Percentiles rank a stretch among this genome's conserved stretches.
phyloP scores from a whole-genome alignment of 768 basidiomycete genomes.

The Termitomyces sp. region DNA sequence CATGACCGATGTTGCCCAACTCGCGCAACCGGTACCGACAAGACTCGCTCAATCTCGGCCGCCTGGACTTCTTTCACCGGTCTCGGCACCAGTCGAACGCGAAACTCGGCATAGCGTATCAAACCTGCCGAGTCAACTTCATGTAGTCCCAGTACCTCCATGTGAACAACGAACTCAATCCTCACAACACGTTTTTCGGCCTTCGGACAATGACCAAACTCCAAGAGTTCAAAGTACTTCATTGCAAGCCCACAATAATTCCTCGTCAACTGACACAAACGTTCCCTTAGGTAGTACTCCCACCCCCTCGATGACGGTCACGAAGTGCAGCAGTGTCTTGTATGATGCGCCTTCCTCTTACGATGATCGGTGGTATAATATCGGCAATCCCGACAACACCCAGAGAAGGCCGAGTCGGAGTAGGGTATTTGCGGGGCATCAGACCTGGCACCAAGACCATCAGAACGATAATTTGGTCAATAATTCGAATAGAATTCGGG shows the following conservation, averaged over 20 bases:
- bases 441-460: conserved; percentile 7
- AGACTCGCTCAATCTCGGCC: not conserved
- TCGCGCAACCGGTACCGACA: not conserved
- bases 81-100: not conserved
- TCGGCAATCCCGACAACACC: not conserved
- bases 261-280: not conserved
- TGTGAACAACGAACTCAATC: not conserved
- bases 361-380: not conserved
- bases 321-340: too few species aligned
- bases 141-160: not conserved
- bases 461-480: conserved; percentile 1
- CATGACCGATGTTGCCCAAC: not conserved
- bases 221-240: not conserved
- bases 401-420: not conserved
- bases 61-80: not conserved
- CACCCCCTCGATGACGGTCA: not conserved
- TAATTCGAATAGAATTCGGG: not conserved
- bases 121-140: not conserved
- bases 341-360: not conserved
- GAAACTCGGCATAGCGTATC: not conserved
- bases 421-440: not conserved
- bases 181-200: not conserved
- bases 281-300: not conserved
- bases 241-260: not conserved
- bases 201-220: too few species aligned